Conservation (phyloP, 2,329 filamentous ascomycete genomes). For the Talaromyces albobiverticillius region DNA sequence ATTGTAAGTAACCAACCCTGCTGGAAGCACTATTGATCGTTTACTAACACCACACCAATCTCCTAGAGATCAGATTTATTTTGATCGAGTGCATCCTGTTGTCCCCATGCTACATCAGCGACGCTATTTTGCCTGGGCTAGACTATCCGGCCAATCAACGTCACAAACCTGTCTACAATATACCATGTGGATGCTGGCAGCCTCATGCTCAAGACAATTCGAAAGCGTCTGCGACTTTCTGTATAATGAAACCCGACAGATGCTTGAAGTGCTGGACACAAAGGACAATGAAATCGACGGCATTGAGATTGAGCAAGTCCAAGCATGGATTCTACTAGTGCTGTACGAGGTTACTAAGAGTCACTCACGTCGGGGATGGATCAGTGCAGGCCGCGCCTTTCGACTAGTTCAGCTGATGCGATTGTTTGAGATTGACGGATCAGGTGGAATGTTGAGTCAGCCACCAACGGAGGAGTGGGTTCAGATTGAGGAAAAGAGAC, state of each 20-base stretch:
- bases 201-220: constrained; percentile 31
- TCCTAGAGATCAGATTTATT: constrained; percentile 28
- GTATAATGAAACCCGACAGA: constrained; percentile 25
- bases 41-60: neutral
- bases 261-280: constrained; percentile 18
- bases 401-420: constrained; percentile 36
- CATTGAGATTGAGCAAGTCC: constrained; percentile 29
- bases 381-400: constrained; percentile 36
- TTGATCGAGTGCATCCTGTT: constrained; percentile 28
- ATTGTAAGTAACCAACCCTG: constrained; percentile 4
- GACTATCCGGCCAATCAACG: constrained; percentile 17
- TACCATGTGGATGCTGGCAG: constrained; percentile 38
- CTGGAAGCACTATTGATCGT: neutral
- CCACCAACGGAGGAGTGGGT: constrained; percentile 20
- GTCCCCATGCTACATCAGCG: constrained; percentile 29
- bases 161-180: constrained; percentile 29
- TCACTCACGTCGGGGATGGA: constrained; percentile 33
- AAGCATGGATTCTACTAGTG: constrained; percentile 37
- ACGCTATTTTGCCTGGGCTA: constrained; percentile 28
- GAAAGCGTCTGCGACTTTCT: constrained; percentile 24
- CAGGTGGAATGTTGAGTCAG: constrained; percentile 13
- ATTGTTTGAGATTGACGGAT: constrained; percentile 33
- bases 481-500: constrained; percentile 33
- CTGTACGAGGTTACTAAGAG: constrained; percentile 37
- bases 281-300: constrained; percentile 13